Evolutionary conservation across 345 rosid species (phyloP).

Genomic region (Pistacia atlantica): DNA sequence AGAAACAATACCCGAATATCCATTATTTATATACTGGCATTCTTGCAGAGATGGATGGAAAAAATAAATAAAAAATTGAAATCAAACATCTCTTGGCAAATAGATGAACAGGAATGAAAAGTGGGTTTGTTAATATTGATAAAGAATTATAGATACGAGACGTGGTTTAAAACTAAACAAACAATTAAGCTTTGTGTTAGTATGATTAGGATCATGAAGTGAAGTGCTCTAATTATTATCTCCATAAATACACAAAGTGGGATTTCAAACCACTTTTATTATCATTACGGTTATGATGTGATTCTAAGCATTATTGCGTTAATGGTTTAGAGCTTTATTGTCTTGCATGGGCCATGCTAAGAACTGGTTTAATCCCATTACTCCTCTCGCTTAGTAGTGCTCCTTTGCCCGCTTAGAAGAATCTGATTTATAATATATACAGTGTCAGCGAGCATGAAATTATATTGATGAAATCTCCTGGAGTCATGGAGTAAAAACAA

Average conservation of each 20-base stretch:
- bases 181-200: too few species aligned
- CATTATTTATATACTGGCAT: too few species aligned
- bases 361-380: neutral
- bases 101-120: neutral
- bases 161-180: too few species aligned
- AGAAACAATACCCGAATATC: too few species aligned
- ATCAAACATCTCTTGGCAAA: too few species aligned
- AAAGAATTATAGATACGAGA: too few species aligned
- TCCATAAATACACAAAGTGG: neutral
- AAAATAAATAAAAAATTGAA: too few species aligned
- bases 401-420: neutral
- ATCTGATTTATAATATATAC: too few species aligned
- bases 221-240: slow-evolving; percentile 3
- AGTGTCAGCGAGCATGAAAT: too few species aligned
- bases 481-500: neutral
- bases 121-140: neutral
- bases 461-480: neutral
- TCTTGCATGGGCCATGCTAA: neutral
- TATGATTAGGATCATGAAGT: neutral
- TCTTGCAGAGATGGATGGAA: too few species aligned
- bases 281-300: slow-evolving; percentile 8
- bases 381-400: neutral
- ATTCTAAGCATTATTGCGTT: neutral
- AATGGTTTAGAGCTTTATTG: neutral
- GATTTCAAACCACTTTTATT: neutral